Evolutionary conservation across 352 stramenopile species (phyloP).

Genomic region (Blastocystis hominis): DNA sequence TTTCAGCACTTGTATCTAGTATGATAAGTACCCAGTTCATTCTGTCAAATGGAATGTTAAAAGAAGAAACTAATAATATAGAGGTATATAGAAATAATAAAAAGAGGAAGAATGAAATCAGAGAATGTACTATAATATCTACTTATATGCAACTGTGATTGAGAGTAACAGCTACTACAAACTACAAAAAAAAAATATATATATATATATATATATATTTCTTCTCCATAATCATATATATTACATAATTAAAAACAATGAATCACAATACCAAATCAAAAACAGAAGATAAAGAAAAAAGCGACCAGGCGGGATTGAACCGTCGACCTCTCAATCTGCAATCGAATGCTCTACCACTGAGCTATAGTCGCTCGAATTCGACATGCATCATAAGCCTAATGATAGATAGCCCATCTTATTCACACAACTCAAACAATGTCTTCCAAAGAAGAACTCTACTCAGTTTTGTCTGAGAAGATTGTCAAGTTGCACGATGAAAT

Average conservation of each 20-base stretch:
- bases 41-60: too few relatives aligned
- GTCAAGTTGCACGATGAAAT: constrained; percentile 5
- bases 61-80: too few relatives aligned
- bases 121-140: too few relatives aligned
- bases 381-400: background rate
- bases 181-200: background rate
- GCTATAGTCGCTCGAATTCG: constrained; percentile 3
- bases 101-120: too few relatives aligned
- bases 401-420: too few relatives aligned
- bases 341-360: constrained; percentile 58
- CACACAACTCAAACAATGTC: background rate
- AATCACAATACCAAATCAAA: too few relatives aligned
- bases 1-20: background rate
- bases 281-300: constrained; percentile 44
- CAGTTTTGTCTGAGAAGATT: constrained; percentile 17
- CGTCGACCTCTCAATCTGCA: constrained; percentile 58
- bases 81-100: too few relatives aligned
- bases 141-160: background rate
- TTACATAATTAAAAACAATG: too few relatives aligned
- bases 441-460: constrained; percentile 15
- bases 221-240: too few relatives aligned
- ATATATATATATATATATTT: too few relatives aligned
- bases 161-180: background rate
- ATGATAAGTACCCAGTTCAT: too few relatives aligned
- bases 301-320: constrained; percentile 54